A percentile compares a stretch with the other conserved stretches of the same genome.
phyloP scores from a whole-genome alignment of 257 asterid genomes.

The Solanum megistacrolobum region DNA sequence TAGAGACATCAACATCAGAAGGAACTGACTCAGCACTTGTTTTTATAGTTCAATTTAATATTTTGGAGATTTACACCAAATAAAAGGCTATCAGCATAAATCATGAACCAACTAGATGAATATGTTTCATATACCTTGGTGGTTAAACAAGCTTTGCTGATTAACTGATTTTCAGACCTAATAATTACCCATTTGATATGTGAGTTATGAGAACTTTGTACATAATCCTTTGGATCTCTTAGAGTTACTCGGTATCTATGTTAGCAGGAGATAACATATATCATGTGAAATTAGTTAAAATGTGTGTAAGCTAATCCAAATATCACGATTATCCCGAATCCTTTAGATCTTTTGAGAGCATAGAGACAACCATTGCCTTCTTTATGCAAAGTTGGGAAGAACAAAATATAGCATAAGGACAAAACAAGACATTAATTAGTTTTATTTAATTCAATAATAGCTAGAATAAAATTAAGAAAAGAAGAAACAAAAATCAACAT shows the following conservation, averaged over 20 bases:
- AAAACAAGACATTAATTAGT: not conserved
- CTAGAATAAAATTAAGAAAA: not conserved
- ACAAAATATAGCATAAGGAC: not conserved
- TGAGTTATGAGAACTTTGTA: not conserved
- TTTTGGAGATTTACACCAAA: not conserved
- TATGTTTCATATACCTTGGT: not conserved
- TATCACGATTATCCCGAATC: not conserved
- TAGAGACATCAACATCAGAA: not conserved
- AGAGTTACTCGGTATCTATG: not conserved
- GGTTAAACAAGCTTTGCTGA: constrained; percentile 5
- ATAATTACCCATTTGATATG: constrained; percentile 2
- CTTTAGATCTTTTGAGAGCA: not conserved
- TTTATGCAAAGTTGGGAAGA: not conserved
- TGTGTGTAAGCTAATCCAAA: accelerated
- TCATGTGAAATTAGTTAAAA: not conserved
- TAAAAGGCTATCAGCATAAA: not conserved
- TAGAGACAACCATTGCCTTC: not conserved
- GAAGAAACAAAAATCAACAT: not conserved
- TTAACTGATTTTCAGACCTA: not conserved
- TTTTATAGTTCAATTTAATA: not conserved
- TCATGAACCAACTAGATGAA: not conserved
- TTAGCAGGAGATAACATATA: not conserved
- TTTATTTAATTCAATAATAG: not conserved
- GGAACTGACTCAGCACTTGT: not conserved
- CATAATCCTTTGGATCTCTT: not conserved